phyloP scores from a whole-genome alignment of 1,284 basidiomycete species.

The Chiua sp. region DNA sequence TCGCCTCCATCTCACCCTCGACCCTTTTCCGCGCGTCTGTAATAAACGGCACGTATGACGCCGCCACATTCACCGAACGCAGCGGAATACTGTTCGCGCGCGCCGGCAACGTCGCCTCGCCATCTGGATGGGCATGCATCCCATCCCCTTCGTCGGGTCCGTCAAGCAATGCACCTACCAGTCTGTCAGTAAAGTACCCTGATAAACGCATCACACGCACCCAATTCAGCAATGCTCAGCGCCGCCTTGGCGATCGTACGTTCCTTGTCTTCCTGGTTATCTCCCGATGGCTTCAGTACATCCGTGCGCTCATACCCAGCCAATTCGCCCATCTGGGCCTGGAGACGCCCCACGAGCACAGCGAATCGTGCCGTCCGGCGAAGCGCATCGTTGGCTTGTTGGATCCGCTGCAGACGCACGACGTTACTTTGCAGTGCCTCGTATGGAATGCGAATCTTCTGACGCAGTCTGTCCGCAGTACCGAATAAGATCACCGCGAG shows the following conservation, averaged over 20 bases:
- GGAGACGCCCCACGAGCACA: slow-evolving; percentile 78
- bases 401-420: slow-evolving; percentile 73
- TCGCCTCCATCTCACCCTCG: slow-evolving; percentile 85
- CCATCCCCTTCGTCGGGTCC: slow-evolving; percentile 25
- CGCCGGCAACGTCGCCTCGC: slow-evolving; percentile 7
- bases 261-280: slow-evolving; percentile 80
- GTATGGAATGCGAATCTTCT: slow-evolving; percentile 86
- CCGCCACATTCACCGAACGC: slow-evolving; percentile 72
- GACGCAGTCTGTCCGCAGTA: slow-evolving; percentile 66
- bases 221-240: slow-evolving; percentile 86
- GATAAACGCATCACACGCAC: slow-evolving; percentile 47
- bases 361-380: slow-evolving; percentile 85
- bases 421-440: slow-evolving; percentile 75
- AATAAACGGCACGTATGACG: slow-evolving; percentile 72
- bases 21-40: slow-evolving; percentile 72
- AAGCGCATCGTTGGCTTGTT: slow-evolving; percentile 83
- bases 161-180: slow-evolving; percentile 32
- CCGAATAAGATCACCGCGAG: neutral
- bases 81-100: slow-evolving; percentile 51
- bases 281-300: slow-evolving; percentile 33
- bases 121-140: slow-evolving; percentile 6
- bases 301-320: slow-evolving; percentile 35
- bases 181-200: slow-evolving; percentile 7
- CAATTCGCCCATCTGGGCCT: slow-evolving; percentile 80
- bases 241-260: slow-evolving; percentile 89